Conservation (phyloP, 2,329 filamentous ascomycete species). For the Alternaria gansuensis region DNA sequence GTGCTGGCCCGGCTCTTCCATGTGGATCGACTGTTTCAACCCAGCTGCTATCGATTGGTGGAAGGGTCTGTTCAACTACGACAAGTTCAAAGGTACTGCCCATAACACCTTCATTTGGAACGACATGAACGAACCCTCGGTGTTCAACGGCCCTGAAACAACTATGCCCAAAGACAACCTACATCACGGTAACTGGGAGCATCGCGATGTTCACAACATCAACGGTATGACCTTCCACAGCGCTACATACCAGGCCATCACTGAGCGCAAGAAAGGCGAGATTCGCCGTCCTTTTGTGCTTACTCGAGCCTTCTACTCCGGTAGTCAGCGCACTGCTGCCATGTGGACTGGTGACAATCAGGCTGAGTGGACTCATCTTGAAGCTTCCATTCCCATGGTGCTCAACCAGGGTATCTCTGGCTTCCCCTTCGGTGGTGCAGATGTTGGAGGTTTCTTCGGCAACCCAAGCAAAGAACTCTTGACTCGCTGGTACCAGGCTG, state of each 20-base stretch:
- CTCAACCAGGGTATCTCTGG: conserved; percentile 91
- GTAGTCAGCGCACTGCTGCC: conserved; percentile 86
- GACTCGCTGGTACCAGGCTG: conserved; percentile 94
- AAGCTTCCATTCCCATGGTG: conserved; percentile 90
- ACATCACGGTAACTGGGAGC: conserved; percentile 91
- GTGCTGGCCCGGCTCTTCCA: conserved; percentile 97
- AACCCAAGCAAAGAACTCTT: conserved; percentile 93
- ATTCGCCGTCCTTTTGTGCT: conserved; percentile 87
- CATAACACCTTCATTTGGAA: conserved; percentile 97
- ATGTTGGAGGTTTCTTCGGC: conserved; percentile 97
- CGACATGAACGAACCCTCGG: conserved; percentile 99
- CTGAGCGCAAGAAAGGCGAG: conserved; percentile 87
- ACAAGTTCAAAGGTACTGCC: conserved; percentile 83
- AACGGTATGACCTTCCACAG: conserved; percentile 97
- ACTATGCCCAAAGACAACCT: conserved; percentile 99
- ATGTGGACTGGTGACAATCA: conserved; percentile 99
- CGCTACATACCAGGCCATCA: conserved; percentile 85
- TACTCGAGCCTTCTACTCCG: conserved; percentile 90
- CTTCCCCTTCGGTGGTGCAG: conserved; percentile 92
- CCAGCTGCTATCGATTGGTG: conserved; percentile 93
- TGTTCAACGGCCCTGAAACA: conserved; percentile 97
- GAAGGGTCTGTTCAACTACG: conserved; percentile 86
- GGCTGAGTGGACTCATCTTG: conserved; percentile 89
- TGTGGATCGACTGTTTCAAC: conserved; percentile 97
- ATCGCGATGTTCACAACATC: conserved; percentile 94